These are phyloP conservation scores for Spathaspora girioi DNA, from an alignment of 805 yeast genomes.

Conservation along the genomic window DNA sequence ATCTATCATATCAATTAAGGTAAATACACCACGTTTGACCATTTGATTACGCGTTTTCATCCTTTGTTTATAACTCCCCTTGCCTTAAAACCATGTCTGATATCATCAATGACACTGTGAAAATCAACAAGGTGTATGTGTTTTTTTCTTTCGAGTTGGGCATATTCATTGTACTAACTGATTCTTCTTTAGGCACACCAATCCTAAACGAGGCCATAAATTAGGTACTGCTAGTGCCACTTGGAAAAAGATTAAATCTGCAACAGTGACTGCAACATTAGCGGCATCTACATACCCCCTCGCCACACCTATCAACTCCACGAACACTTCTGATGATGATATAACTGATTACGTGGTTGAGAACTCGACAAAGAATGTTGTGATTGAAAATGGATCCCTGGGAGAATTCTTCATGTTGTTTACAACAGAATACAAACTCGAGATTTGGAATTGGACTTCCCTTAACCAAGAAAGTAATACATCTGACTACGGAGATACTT, in stretches of 20 bases:
- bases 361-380: not conserved
- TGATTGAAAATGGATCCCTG: conserved; percentile 24
- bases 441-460: conserved; percentile 26
- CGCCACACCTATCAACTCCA: not conserved
- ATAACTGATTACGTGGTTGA: not conserved
- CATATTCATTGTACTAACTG: not conserved
- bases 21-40: not conserved
- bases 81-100: not conserved
- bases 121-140: conserved; percentile 5
- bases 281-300: not conserved
- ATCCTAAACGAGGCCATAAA: conserved; percentile 32
- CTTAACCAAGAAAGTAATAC: not conserved
- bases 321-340: conserved; percentile 3
- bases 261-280: conserved; percentile 13
- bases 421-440: conserved; percentile 15
- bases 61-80: not conserved
- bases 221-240: conserved; percentile 40
- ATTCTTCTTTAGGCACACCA: conserved; percentile 14
- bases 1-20: not conserved
- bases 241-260: conserved; percentile 39
- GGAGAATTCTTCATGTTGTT: conserved; percentile 32
- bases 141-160: not conserved
- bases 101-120: conserved; percentile 2
- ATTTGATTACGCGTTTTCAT: not conserved
- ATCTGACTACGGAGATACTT: conserved; percentile 21